Evolutionary conservation across 148 eudicot species (phyloP).

Genomic region (Chenopodium album): DNA sequence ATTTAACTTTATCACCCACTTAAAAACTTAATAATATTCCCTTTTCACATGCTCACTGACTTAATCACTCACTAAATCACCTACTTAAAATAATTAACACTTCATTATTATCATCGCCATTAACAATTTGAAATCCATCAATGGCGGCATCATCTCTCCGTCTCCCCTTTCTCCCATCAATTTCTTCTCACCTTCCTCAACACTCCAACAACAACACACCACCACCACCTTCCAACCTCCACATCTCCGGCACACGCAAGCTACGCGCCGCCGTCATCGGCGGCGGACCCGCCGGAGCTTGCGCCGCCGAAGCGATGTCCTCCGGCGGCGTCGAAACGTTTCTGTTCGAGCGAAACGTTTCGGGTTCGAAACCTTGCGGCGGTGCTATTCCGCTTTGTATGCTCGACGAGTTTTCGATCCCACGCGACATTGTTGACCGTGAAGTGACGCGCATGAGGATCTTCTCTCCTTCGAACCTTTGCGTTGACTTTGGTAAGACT

Average conservation of each 20-base stretch:
- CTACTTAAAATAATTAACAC: background rate
- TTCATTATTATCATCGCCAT: background rate
- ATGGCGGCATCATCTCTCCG: slow-evolving; percentile 41
- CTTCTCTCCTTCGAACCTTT: slow-evolving; percentile 76
- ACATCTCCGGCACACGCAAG: slow-evolving; percentile 29
- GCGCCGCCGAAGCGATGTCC: slow-evolving; percentile 77
- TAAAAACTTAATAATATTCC: background rate
- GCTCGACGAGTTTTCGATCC: slow-evolving; percentile 84
- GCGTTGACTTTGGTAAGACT: slow-evolving; percentile 83
- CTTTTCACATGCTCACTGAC: background rate
- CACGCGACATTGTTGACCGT: slow-evolving; percentile 61
- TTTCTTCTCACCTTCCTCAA: slow-evolving; percentile 21
- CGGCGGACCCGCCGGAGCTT: slow-evolving; percentile 91
- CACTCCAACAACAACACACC: slow-evolving; percentile 10
- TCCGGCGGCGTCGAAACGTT: slow-evolving; percentile 75
- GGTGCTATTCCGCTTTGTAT: slow-evolving; percentile 93
- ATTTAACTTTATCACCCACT: background rate
- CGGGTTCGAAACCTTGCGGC: slow-evolving; percentile 87
- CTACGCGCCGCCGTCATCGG: slow-evolving; percentile 79
- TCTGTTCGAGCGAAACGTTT: slow-evolving; percentile 72
- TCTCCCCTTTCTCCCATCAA: slow-evolving; percentile 35
- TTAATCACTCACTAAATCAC: background rate
- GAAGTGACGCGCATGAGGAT: slow-evolving; percentile 78
- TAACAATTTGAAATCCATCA: background rate
- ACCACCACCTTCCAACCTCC: slow-evolving; percentile 24